phyloP scores from a whole-genome alignment of 169 alveolate species.

The Plasmodium yoelii region DNA sequence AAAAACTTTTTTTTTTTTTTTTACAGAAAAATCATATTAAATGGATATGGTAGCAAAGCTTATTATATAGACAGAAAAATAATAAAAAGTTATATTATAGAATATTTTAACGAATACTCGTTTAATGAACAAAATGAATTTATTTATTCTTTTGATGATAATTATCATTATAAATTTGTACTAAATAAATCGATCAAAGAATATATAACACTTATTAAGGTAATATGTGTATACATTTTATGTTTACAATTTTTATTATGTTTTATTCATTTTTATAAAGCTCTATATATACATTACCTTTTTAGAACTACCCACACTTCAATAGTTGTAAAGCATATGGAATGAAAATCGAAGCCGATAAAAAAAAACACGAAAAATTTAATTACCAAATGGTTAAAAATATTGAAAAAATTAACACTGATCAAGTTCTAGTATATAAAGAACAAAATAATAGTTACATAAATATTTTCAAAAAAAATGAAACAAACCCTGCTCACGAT shows the following conservation, averaged over 20 bases:
- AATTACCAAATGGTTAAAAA: constrained; percentile 23
- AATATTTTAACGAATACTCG: constrained; percentile 69
- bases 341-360: constrained; percentile 76
- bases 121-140: constrained; percentile 71
- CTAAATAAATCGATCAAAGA: constrained; percentile 56
- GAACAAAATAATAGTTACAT: constrained; percentile 14
- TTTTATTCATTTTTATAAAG: not conserved
- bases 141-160: constrained; percentile 39
- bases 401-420: constrained; percentile 23
- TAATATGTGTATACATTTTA: too few relatives aligned
- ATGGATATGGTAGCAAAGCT: constrained; percentile 52
- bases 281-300: not conserved
- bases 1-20: too few relatives aligned
- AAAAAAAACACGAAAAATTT: constrained; percentile 38
- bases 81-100: constrained; percentile 62
- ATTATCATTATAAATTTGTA: constrained; percentile 42
- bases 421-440: constrained; percentile 30
- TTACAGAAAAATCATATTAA: constrained; percentile 51
- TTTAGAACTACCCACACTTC: constrained; percentile 40
- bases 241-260: too few relatives aligned
- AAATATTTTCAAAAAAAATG: too few relatives aligned
- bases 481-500: too few relatives aligned
- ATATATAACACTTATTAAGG: constrained; percentile 53
- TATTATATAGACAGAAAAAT: constrained; percentile 29
- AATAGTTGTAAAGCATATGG: constrained; percentile 73